Conservation (phyloP, 2,329 filamentous ascomycete genomes). For the Colletotrichum phormii region DNA sequence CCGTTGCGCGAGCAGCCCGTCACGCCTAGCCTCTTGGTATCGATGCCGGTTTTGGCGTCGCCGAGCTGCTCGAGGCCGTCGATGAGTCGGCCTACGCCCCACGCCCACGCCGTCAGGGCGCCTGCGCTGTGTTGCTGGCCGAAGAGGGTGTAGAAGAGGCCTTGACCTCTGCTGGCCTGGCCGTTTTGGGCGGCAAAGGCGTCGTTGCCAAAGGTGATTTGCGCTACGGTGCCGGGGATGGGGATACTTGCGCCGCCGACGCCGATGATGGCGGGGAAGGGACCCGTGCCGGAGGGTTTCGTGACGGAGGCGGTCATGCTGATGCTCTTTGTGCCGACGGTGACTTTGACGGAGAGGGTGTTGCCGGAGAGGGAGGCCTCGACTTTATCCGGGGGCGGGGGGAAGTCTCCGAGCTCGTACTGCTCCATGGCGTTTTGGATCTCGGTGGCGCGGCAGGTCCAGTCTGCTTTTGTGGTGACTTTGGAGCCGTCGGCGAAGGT, state of each 20-base stretch:
- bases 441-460: slow-evolving; percentile 60
- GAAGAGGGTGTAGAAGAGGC: slow-evolving; percentile 70
- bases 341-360: slow-evolving; percentile 57
- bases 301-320: slow-evolving; percentile 57
- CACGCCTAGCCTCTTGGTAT: slow-evolving; percentile 62
- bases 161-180: slow-evolving; percentile 62
- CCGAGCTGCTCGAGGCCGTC: slow-evolving; percentile 67
- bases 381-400: slow-evolving; percentile 57
- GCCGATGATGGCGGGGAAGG: slow-evolving; percentile 68
- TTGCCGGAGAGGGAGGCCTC: slow-evolving; percentile 56
- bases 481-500: slow-evolving; percentile 54
- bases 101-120: slow-evolving; percentile 72
- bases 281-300: slow-evolving; percentile 54
- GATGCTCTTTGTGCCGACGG: slow-evolving; percentile 57
- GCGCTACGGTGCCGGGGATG: slow-evolving; percentile 64
- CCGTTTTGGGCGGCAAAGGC: slow-evolving; percentile 64
- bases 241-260: slow-evolving; percentile 67
- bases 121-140: slow-evolving; percentile 66
- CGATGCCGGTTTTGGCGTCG: slow-evolving; percentile 58
- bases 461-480: slow-evolving; percentile 58
- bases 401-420: slow-evolving; percentile 63
- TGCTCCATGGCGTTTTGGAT: slow-evolving; percentile 61
- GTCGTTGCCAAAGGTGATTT: slow-evolving; percentile 70
- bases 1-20: slow-evolving; percentile 74
- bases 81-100: slow-evolving; percentile 70